Conservation (phyloP, 164 flowering plant genomes). For the Malania oleifera region DNA sequence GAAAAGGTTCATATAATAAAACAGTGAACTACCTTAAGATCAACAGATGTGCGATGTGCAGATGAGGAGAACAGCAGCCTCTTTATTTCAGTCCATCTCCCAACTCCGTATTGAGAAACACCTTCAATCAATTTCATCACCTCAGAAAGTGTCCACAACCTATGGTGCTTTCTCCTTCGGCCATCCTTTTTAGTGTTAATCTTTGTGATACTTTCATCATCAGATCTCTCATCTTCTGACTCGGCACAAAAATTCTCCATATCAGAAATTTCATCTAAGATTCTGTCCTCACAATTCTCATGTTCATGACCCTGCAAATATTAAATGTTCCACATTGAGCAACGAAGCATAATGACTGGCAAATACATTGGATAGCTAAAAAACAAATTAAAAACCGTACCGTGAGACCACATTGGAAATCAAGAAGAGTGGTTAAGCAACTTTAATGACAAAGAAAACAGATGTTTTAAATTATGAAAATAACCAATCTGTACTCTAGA, state of each 20-base stretch:
- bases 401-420: too few relatives aligned
- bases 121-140: slow-evolving; percentile 63
- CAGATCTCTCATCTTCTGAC: slow-evolving; percentile 31
- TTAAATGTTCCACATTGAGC: background rate
- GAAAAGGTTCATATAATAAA: background rate
- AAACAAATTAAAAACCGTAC: background rate
- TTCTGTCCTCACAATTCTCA: slow-evolving; percentile 23
- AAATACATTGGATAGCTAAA: background rate
- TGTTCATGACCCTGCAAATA: slow-evolving; percentile 28
- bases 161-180: slow-evolving; percentile 40
- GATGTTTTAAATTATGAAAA: too few relatives aligned
- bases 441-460: too few relatives aligned
- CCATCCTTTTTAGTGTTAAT: slow-evolving; percentile 20
- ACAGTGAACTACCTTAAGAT: slow-evolving; percentile 53
- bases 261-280: slow-evolving; percentile 10
- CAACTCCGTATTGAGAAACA: slow-evolving; percentile 62
- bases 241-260: slow-evolving; percentile 19
- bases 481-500: too few relatives aligned
- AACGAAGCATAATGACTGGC: background rate
- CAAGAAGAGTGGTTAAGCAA: too few relatives aligned
- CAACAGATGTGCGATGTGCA: slow-evolving; percentile 58
- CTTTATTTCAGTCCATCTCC: slow-evolving; percentile 69
- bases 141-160: slow-evolving; percentile 58
- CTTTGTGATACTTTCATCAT: slow-evolving; percentile 22
- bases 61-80: slow-evolving; percentile 49